Base-by-base conservation (phyloP, 1,284 basidiomycete species). In the Cryptococcus maquisensis region DNA sequence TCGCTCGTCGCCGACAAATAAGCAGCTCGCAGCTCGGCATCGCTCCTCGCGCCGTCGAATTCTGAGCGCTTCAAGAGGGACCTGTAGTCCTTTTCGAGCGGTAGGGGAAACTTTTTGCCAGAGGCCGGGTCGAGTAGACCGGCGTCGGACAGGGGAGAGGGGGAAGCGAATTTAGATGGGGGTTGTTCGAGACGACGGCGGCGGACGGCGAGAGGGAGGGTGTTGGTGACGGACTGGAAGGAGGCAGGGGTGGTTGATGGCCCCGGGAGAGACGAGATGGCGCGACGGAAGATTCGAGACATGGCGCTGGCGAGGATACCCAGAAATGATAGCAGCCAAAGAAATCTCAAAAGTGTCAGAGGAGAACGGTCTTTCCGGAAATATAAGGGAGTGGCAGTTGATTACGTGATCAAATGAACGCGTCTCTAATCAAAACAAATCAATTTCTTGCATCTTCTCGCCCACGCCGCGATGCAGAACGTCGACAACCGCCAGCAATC, bases 51-150 rank as follows among this genome's bases (percentile, higher is more conserved):
- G 2, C 62, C 68, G 8, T 57, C 51, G 16, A 72, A 63, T 9
- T 32, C 52, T 35, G 51, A 35, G 18, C 28, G n/a, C 2, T 26
- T 12, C 13, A 55, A 12, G 10, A 69, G 49, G 2, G 51, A 44
- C 56, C 73, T 69, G 55, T 71, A 74, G 51, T 67, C 63, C 15
- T 65, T 56, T 59, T 74, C 72, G 37, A 73, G 60, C 20, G 63
- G 49, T 1, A 57, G 53, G 6, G 70, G 73, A 41, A 71, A 65
- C 16, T 39, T 44, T 41, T 60, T 58, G 21, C 57, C 53, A 1
- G 50, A 47, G 18, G 44, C 46, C 3, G 51, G 42, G 40, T 44
- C 10, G 45, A 61, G 54, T 10, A 60, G 46, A 54, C 61, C 57
- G 10, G 63, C 56, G 28, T 60, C 52, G 32, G 57, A 58, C 26